phyloP scores from a whole-genome alignment of 2,329 filamentous ascomycete genomes.

The Cryphonectria parasitica region DNA sequence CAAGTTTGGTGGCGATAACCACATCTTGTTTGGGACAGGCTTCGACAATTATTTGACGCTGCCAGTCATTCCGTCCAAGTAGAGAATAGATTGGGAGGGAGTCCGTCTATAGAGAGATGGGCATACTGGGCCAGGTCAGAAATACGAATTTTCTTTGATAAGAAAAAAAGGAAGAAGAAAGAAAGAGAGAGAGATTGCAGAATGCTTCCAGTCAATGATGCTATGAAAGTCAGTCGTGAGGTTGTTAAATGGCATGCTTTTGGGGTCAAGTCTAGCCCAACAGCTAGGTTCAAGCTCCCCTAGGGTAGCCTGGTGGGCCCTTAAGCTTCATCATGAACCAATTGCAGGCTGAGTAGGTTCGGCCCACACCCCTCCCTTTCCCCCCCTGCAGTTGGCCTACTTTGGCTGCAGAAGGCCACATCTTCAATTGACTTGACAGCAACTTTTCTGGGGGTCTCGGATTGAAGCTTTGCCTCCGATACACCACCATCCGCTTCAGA shows the following conservation, averaged over 20 bases:
- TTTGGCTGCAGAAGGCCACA: slow-evolving; percentile 28
- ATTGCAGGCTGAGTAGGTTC: neutral
- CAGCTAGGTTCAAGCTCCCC: neutral
- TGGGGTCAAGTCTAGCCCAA: neutral
- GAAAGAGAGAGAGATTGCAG: neutral
- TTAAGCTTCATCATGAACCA: neutral
- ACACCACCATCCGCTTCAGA: slow-evolving; percentile 13
- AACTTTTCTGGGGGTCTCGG: slow-evolving; percentile 14
- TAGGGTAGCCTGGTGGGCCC: neutral
- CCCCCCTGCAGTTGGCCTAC: slow-evolving; percentile 22
- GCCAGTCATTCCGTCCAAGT: slow-evolving; percentile 51
- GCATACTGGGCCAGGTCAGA: neutral
- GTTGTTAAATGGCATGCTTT: neutral
- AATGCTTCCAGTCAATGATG: neutral
- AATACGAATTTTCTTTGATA: neutral
- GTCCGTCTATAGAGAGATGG: neutral
- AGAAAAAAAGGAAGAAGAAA: too few relatives aligned
- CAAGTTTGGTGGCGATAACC: slow-evolving; percentile 63
- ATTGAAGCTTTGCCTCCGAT: slow-evolving; percentile 15
- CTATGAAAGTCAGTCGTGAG: neutral
- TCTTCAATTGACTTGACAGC: slow-evolving; percentile 27
- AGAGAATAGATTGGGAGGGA: slow-evolving; percentile 3
- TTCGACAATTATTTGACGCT: slow-evolving; percentile 56
- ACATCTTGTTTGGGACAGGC: slow-evolving; percentile 55
- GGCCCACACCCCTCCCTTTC: neutral